Evolutionary conservation across 768 basidiomycete genomes (phyloP).

Genomic region (Xerocomus spinulosus): DNA sequence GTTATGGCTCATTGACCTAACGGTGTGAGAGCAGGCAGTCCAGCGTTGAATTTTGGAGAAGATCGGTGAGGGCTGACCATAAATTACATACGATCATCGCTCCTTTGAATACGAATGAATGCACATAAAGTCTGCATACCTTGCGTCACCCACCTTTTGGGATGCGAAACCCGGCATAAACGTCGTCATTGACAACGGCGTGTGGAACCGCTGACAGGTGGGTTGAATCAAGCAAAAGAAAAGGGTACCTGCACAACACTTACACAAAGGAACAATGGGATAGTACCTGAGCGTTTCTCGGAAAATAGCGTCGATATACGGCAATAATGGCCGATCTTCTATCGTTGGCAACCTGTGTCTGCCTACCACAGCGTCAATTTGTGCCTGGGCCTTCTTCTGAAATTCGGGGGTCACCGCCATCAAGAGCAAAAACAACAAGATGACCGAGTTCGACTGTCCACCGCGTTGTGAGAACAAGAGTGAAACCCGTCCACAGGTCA

Average conservation of each 20-base stretch:
- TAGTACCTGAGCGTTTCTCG: slow-evolving; percentile 18
- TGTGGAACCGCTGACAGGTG: slow-evolving; percentile 26
- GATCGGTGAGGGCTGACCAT: slow-evolving; percentile 7
- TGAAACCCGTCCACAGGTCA: background rate
- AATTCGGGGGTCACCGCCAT: slow-evolving; percentile 13
- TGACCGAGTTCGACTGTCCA: slow-evolving; percentile 24
- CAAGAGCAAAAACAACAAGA: slow-evolving; percentile 16
- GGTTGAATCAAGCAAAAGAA: background rate
- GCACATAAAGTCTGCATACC: background rate
- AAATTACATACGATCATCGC: slow-evolving; percentile 16
- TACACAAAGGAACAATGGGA: slow-evolving; percentile 14
- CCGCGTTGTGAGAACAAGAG: background rate
- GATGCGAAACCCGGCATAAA: slow-evolving; percentile 47
- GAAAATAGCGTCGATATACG: slow-evolving; percentile 19
- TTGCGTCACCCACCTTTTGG: slow-evolving; percentile 32
- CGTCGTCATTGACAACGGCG: slow-evolving; percentile 36
- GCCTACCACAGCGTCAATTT: slow-evolving; percentile 19
- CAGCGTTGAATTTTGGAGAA: background rate
- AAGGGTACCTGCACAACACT: background rate
- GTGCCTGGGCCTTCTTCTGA: slow-evolving; percentile 20
- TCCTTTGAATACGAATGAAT: slow-evolving; percentile 8
- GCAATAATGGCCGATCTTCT: slow-evolving; percentile 16
- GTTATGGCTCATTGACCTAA: slow-evolving; percentile 23
- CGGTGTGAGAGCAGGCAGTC: background rate
- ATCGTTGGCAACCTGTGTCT: slow-evolving; percentile 9